A percentile compares a stretch with the other conserved stretches of the same genome.
phyloP scores from a whole-genome alignment of 2,329 filamentous ascomycete genomes.

The Paraphaeosphaeria sporulosa region DNA sequence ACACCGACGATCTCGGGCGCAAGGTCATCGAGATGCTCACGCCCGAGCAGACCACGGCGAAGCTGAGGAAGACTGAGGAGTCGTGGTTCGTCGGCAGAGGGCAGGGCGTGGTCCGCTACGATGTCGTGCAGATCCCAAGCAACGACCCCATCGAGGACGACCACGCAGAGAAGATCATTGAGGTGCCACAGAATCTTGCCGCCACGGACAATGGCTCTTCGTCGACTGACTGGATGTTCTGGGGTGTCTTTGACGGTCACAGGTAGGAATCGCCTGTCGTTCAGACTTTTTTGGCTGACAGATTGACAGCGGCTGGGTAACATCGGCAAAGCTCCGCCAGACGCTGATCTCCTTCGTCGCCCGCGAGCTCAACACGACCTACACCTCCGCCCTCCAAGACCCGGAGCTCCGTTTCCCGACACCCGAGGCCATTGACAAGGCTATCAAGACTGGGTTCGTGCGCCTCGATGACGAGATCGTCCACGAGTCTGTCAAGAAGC shows the following conservation, averaged over 20 bases:
- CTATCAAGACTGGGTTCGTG: slow-evolving; percentile 91
- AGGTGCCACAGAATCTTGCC: slow-evolving; percentile 72
- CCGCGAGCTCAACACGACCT: slow-evolving; percentile 89
- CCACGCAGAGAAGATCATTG: slow-evolving; percentile 96
- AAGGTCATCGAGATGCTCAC: slow-evolving; percentile 96
- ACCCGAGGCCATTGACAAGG: slow-evolving; percentile 82
- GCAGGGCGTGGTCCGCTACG: slow-evolving; percentile 90
- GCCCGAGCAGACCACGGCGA: slow-evolving; percentile 89
- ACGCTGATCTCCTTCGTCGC: slow-evolving; percentile 92
- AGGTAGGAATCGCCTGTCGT: slow-evolving; percentile 63
- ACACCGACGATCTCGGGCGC: slow-evolving; percentile 81
- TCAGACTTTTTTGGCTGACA: neutral
- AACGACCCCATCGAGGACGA: slow-evolving; percentile 99
- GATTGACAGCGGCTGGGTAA: slow-evolving; percentile 84
- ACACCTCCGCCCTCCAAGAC: slow-evolving; percentile 74
- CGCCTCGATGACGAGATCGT: slow-evolving; percentile 94
- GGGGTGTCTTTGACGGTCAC: slow-evolving; percentile 98
- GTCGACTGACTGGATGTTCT: slow-evolving; percentile 97
- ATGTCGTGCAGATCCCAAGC: slow-evolving; percentile 91
- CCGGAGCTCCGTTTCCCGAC: slow-evolving; percentile 69
- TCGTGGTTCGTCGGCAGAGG: slow-evolving; percentile 91
- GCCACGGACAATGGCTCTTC: slow-evolving; percentile 62
- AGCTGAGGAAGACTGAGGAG: slow-evolving; percentile 86
- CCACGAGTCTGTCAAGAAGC: slow-evolving; percentile 89
- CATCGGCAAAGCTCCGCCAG: slow-evolving; percentile 93